Evolutionary conservation across 345 rosid genomes (phyloP).

Genomic region (Brassica rapa): DNA sequence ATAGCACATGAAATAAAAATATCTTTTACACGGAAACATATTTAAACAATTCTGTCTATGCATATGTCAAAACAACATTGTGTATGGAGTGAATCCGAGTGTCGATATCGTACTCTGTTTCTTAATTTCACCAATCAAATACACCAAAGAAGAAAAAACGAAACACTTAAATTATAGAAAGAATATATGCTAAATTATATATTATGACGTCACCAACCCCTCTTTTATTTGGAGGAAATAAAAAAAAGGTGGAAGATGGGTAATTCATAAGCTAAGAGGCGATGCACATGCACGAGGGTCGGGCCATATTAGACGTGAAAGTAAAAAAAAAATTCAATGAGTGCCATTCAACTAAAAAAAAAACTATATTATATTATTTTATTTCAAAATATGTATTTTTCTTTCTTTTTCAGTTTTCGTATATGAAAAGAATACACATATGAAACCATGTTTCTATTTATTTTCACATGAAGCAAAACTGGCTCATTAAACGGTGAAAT

Average conservation of each 20-base stretch:
- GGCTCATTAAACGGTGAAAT: constrained; percentile 35
- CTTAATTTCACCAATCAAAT: constrained; percentile 20
- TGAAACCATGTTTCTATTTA: constrained; percentile 22
- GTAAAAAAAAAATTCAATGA: neutral
- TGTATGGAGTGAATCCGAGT: neutral
- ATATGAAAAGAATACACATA: neutral
- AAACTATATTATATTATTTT: neutral
- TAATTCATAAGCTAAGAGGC: constrained; percentile 35
- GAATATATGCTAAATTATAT: neutral
- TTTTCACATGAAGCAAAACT: constrained; percentile 40
- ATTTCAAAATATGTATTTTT: neutral
- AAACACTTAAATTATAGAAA: constrained; percentile 18
- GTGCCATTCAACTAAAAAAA: neutral
- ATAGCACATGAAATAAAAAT: neutral
- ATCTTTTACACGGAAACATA: neutral
- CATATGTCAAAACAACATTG: neutral
- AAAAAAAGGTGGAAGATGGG: constrained; percentile 23
- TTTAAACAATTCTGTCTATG: neutral
- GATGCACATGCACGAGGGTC: constrained; percentile 41
- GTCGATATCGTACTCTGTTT: constrained; percentile 14
- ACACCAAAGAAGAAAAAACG: neutral
- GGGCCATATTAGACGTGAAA: constrained; percentile 30
- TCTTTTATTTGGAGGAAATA: constrained; percentile 13
- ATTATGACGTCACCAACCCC: constrained; percentile 7
- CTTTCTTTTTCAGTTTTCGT: neutral